Conservation (phyloP, 768 basidiomycete genomes). For the Suillus fuscotomentosus region DNA sequence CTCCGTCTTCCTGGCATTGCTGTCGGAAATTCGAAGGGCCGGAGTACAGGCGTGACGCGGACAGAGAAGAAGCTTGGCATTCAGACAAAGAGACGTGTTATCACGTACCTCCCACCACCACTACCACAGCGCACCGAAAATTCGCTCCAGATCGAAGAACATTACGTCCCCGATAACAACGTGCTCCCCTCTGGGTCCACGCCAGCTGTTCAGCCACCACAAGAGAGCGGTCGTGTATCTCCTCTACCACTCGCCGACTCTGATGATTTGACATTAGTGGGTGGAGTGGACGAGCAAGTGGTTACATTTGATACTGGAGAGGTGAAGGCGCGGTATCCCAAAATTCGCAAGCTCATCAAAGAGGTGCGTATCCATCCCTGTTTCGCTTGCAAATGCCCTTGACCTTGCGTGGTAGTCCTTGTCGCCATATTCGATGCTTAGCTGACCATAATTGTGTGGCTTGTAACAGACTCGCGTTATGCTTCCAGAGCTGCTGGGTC, state of each 20-base stretch:
- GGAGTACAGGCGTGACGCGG: background rate
- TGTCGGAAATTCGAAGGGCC: background rate
- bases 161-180: background rate
- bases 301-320: conserved; percentile 17
- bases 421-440: conserved; percentile 10
- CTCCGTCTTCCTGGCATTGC: conserved; percentile 19
- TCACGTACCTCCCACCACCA: conserved; percentile 30
- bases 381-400: background rate
- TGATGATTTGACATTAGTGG: conserved; percentile 27
- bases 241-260: conserved; percentile 19
- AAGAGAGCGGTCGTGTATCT: background rate
- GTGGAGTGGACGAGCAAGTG: conserved; percentile 14
- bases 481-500: conserved; percentile 21
- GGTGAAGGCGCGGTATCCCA: conserved; percentile 18
- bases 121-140: background rate
- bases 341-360: conserved; percentile 18
- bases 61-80: background rate
- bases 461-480: conserved; percentile 8
- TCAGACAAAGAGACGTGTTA: conserved; percentile 18
- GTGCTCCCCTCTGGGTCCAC: background rate
- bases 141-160: background rate
- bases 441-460: background rate
- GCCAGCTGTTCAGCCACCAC: background rate
- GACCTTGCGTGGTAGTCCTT: background rate
- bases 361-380: conserved; percentile 18